Percentiles rank a stretch among this genome's conserved stretches.
Conservation (phyloP, 2,329 filamentous ascomycete genomes). For the Verticillium dahliae region DNA sequence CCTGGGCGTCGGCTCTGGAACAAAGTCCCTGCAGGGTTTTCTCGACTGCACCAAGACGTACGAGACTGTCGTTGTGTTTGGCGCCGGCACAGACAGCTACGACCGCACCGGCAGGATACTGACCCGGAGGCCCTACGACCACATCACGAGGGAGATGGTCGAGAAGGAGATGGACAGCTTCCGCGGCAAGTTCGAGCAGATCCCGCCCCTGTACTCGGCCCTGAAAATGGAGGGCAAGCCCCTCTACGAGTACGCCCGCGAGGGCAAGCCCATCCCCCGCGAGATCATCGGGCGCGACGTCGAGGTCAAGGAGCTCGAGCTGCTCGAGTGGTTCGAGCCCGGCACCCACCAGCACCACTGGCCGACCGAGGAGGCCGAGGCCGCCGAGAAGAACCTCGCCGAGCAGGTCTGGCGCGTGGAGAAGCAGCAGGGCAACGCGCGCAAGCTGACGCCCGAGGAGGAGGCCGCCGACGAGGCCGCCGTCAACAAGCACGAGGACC, state of each 20-base stretch:
- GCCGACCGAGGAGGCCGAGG: conserved; percentile 72
- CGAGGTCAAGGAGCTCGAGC: conserved; percentile 67
- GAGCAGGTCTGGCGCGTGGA: conserved; percentile 63
- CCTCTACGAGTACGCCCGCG: conserved; percentile 90
- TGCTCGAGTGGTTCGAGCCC: conserved; percentile 79
- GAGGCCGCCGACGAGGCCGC: conserved; percentile 49
- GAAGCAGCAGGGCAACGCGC: conserved; percentile 44
- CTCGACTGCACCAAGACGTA: conserved; percentile 89
- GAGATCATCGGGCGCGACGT: conserved; percentile 79
- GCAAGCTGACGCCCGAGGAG: conserved; percentile 46
- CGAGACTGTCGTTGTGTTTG: conserved; percentile 83
- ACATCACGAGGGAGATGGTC: conserved; percentile 73
- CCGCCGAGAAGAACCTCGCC: conserved; percentile 68
- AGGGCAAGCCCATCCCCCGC: conserved; percentile 77
- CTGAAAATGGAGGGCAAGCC: conserved; percentile 91
- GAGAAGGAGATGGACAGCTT: conserved; percentile 71
- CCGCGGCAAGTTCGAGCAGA: conserved; percentile 78
- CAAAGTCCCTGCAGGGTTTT: conserved; percentile 74
- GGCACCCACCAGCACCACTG: conserved; percentile 73
- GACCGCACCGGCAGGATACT: conserved; percentile 82
- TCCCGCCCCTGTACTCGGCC: conserved; percentile 88
- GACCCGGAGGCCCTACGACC: conserved; percentile 65
- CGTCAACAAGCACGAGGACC: conserved; percentile 46
- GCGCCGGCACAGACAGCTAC: conserved; percentile 87
- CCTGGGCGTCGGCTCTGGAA: conserved; percentile 78